Conservation (phyloP, 371 early-diverging fungal genomes). For the Mucor mucedo region DNA sequence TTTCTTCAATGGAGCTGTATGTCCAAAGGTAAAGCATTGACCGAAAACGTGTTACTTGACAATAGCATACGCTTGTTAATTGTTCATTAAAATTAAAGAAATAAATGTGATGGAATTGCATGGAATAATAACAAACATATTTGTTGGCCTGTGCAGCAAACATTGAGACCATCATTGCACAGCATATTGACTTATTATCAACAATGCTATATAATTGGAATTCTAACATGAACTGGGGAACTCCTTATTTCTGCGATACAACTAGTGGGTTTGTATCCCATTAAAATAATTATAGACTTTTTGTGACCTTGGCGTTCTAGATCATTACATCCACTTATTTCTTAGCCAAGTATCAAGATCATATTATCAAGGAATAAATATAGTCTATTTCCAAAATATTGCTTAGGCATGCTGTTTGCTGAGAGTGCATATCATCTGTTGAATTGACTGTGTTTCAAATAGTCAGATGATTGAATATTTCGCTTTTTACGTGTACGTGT, state of each 20-base stretch:
- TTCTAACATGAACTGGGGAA: background rate
- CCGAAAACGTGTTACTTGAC: too few species aligned
- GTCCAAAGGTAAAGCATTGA: too few species aligned
- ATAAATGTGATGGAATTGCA: too few species aligned
- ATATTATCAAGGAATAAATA: conserved; percentile 1
- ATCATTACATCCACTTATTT: background rate
- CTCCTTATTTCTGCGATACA: background rate
- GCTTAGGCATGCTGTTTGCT: background rate
- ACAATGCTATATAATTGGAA: conserved; percentile 1
- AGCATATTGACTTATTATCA: conserved; percentile 5
- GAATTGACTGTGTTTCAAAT: background rate
- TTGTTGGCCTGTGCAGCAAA: conserved; percentile 24
- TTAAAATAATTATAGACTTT: background rate
- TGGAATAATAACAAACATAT: conserved; percentile 16
- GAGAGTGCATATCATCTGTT: conserved; percentile 5
- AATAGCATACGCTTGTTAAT: background rate
- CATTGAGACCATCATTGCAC: conserved; percentile 22
- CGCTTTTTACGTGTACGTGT: conserved; percentile 8
- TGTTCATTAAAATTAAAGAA: background rate
- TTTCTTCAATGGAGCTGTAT: too few species aligned
- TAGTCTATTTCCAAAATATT: background rate
- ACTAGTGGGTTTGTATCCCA: background rate
- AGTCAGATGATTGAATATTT: conserved; percentile 6
- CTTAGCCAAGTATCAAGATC: background rate
- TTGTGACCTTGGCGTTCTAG: background rate